Base-by-base conservation (phyloP, 1,284 basidiomycete genomes). In the Papiliotrema terrestris region DNA sequence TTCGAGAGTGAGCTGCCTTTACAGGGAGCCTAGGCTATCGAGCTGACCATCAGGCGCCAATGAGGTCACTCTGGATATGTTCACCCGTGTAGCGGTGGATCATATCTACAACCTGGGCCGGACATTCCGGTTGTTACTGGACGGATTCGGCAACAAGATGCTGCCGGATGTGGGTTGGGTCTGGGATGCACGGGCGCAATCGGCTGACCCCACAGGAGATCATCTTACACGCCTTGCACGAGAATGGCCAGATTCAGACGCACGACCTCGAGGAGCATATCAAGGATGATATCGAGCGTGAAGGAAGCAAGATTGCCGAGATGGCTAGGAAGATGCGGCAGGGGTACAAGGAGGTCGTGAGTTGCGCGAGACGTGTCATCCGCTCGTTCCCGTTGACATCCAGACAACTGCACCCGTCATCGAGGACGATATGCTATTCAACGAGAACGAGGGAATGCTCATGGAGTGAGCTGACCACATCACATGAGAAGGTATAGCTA, bases 71-170 rank as follows among this genome's bases (percentile, higher is more conserved):
- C 73, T 96, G 41, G 87, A 92, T 61, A 86, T 93, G 15, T 77
- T 98, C n/a, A 82, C 86, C 0, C 82, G 87, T 46, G 86, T 95
- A 2, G 82, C 87, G 0, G 81, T 85, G 0, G 89, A 95, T 65
- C 96, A 91, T 73, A 68, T 98, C 1, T 76, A 83, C 41, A 95
- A 92, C 66, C 82, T 98, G 36, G 95, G 94, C 1, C 82, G 86
- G 46, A 95, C 91, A 13, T 83, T 97, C 52, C 82, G 86, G 44
- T 86, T 88, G 66, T 79, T 93, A 57, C 79, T 83, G 22, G 95
- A 98, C 72, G 88, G 88, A 63, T 90, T 89, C 75, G 83, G 83
- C 0, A 78, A 82, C 43, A 82, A 81, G 44, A 91, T 97, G 87
- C 84, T 85, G 4, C 73, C 88, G 0, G 91, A 95, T 82, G 91